These are phyloP conservation scores for Alternaria arborescens DNA, from an alignment of 2,329 filamentous ascomycete species.

Conservation along the genomic window DNA sequence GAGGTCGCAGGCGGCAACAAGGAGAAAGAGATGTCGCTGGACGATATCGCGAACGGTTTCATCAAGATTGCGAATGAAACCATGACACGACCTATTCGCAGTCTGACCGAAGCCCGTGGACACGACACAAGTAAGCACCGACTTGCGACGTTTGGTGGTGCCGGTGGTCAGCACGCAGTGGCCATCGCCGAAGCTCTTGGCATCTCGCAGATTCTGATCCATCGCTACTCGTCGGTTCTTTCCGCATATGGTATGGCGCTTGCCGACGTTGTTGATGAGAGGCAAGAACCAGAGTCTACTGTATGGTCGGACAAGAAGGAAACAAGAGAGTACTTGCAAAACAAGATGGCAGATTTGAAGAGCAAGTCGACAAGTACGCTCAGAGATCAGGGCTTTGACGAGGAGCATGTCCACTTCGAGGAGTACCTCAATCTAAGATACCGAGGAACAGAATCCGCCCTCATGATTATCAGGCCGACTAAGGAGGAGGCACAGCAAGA, in stretches of 20 bases:
- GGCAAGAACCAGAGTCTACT: slow-evolving; percentile 77
- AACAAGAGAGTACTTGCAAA: slow-evolving; percentile 69
- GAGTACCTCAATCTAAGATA: slow-evolving; percentile 96
- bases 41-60: slow-evolving; percentile 90
- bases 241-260: slow-evolving; percentile 94
- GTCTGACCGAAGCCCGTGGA: slow-evolving; percentile 89
- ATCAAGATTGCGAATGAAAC: slow-evolving; percentile 89
- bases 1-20: slow-evolving; percentile 71
- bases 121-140: slow-evolving; percentile 90
- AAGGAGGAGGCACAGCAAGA: slow-evolving; percentile 67
- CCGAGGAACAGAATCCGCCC: slow-evolving; percentile 85
- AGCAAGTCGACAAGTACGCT: slow-evolving; percentile 74
- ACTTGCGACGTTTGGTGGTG: slow-evolving; percentile 91
- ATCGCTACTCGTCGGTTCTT: slow-evolving; percentile 86
- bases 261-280: slow-evolving; percentile 90
- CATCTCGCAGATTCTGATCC: slow-evolving; percentile 84
- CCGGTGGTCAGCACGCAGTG: slow-evolving; percentile 91
- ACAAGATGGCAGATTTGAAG: slow-evolving; percentile 81
- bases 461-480: slow-evolving; percentile 84
- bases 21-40: slow-evolving; percentile 72
- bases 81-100: slow-evolving; percentile 90
- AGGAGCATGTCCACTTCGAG: slow-evolving; percentile 80
- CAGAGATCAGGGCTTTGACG: slow-evolving; percentile 79
- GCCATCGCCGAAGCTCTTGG: slow-evolving; percentile 86
- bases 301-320: slow-evolving; percentile 66